Conservation (phyloP, 2,329 filamentous ascomycete species). For the Zasmidium angulare region DNA sequence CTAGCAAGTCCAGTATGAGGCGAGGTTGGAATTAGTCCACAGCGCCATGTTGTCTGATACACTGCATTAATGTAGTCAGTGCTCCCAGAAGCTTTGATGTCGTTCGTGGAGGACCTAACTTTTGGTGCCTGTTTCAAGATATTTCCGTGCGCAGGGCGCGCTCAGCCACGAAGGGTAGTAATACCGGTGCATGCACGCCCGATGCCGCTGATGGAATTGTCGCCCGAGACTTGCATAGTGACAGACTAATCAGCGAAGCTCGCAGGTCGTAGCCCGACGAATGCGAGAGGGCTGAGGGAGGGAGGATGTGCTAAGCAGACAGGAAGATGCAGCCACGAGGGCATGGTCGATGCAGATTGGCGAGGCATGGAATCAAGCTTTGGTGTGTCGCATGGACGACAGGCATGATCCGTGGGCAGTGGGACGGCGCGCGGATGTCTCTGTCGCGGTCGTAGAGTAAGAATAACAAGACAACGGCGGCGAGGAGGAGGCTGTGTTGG, state of each 20-base stretch:
- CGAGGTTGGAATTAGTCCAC: no score
- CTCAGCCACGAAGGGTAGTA: background rate
- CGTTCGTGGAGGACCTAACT: background rate
- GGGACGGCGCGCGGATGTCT: background rate
- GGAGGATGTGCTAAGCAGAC: background rate
- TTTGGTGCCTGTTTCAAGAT: background rate
- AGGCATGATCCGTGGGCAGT: background rate
- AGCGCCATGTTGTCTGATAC: no score
- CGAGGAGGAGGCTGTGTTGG: slow-evolving; percentile 1
- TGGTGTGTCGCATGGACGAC: background rate
- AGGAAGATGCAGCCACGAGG: background rate
- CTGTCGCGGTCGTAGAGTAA: no score
- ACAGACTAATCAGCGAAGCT: background rate
- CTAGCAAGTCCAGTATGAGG: no score
- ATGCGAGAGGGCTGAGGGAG: background rate
- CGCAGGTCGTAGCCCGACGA: background rate
- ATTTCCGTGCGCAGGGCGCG: background rate
- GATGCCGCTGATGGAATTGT: background rate
- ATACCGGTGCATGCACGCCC: background rate
- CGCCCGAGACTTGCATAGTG: background rate
- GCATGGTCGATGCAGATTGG: background rate
- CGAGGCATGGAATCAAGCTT: background rate
- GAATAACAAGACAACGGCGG: background rate
- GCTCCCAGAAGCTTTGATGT: background rate
- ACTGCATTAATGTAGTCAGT: no score